phyloP scores from a whole-genome alignment of 1,284 basidiomycete species.

The Bondarzewia mesenterica region DNA sequence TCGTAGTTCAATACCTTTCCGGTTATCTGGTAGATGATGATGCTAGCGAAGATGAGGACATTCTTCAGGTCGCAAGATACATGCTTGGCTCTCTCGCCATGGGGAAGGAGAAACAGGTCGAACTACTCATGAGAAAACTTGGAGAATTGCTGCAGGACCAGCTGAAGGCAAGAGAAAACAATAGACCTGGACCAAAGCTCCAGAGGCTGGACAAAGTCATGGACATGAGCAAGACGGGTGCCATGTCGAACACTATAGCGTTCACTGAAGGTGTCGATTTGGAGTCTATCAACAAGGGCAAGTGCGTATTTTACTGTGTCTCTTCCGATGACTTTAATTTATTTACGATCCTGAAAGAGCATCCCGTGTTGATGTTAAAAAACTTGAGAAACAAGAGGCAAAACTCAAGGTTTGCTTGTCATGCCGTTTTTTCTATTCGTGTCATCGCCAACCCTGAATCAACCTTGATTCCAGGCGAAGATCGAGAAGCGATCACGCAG shows the following conservation, averaged over 20 bases:
- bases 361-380: slow-evolving; percentile 95
- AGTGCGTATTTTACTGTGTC: slow-evolving; percentile 42
- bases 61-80: slow-evolving; percentile 69
- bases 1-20: slow-evolving; percentile 88
- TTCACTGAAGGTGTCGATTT: slow-evolving; percentile 85
- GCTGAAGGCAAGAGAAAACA: slow-evolving; percentile 49
- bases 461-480: slow-evolving; percentile 52
- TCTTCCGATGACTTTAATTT: not conserved
- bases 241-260: slow-evolving; percentile 80
- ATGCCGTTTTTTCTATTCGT: slow-evolving; percentile 7
- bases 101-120: slow-evolving; percentile 43
- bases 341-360: slow-evolving; percentile 41
- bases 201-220: slow-evolving; percentile 89
- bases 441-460: not conserved
- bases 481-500: slow-evolving; percentile 89
- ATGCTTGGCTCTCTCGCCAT: slow-evolving; percentile 71
- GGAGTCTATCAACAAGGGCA: slow-evolving; percentile 91
- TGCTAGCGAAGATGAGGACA: slow-evolving; percentile 86
- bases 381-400: slow-evolving; percentile 97
- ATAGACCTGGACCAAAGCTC: slow-evolving; percentile 45
- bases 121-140: slow-evolving; percentile 62
- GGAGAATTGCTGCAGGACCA: slow-evolving; percentile 60
- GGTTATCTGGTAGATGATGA: slow-evolving; percentile 93
- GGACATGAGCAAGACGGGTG: slow-evolving; percentile 84
- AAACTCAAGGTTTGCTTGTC: slow-evolving; percentile 52